Percentiles rank a stretch among this genome's conserved stretches.
Conservation (phyloP, 202 grass and related monocot genomes). For the Cymbopogon flexuosus region DNA sequence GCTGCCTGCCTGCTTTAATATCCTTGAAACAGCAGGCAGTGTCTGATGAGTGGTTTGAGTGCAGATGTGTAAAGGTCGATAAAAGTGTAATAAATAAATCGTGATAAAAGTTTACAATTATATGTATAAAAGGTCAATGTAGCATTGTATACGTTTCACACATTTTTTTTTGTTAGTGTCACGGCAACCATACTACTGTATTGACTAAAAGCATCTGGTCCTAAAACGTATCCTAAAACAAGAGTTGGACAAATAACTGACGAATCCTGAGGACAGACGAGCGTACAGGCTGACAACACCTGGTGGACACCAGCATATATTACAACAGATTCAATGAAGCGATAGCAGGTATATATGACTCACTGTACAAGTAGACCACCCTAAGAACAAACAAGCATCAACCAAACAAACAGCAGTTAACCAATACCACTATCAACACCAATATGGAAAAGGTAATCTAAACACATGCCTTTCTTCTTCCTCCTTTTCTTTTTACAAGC, state of each 20-base stretch:
- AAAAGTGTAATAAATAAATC: too few relatives aligned
- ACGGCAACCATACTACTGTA: not conserved
- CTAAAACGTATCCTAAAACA: not conserved
- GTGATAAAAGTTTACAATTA: too few relatives aligned
- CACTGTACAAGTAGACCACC: conserved; percentile 35
- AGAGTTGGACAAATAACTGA: not conserved
- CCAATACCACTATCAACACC: conserved; percentile 41
- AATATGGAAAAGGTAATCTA: conserved; percentile 23
- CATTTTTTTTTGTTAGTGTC: not conserved
- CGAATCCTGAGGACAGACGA: not conserved
- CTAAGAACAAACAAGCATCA: conserved; percentile 5
- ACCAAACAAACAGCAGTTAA: conserved; percentile 35
- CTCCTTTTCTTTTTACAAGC: conserved; percentile 42
- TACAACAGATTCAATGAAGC: conserved; percentile 30
- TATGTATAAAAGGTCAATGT: too few relatives aligned
- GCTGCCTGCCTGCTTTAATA: not conserved
- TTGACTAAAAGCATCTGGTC: not conserved
- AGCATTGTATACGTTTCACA: not conserved
- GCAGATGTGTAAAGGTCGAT: not conserved
- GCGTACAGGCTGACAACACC: too few relatives aligned
- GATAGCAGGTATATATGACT: conserved; percentile 3
- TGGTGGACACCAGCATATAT: not conserved
- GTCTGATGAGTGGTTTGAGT: not conserved
- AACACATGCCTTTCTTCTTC: conserved; percentile 10
- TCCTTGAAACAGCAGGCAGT: not conserved